Conservation (phyloP, 2,329 filamentous ascomycete species). For the Xylaria hypoxylon region DNA sequence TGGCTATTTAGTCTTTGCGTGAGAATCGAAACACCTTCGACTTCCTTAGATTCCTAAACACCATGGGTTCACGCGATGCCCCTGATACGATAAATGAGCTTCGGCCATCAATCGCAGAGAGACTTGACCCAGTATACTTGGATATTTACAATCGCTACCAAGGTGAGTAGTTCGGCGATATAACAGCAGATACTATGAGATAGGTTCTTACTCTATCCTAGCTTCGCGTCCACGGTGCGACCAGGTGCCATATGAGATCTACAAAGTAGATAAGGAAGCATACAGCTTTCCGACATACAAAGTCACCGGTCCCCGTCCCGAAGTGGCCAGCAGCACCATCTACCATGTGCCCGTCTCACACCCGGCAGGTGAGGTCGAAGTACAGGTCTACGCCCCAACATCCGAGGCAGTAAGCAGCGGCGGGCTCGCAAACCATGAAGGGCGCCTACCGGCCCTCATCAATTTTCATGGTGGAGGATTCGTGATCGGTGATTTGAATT, state of each 20-base stretch:
- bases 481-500: constrained; percentile 62
- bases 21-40: neutral
- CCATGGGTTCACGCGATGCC: constrained; percentile 43
- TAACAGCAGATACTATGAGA: neutral
- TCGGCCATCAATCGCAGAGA: constrained; percentile 59
- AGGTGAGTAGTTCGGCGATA: constrained; percentile 44
- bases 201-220: constrained; percentile 43
- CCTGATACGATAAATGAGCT: constrained; percentile 57
- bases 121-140: constrained; percentile 60
- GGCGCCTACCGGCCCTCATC: constrained; percentile 61
- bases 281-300: constrained; percentile 45
- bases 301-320: constrained; percentile 38
- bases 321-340: constrained; percentile 44
- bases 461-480: constrained; percentile 64
- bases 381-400: constrained; percentile 60
- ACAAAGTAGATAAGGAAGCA: constrained; percentile 42
- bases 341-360: constrained; percentile 43
- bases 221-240: constrained; percentile 45
- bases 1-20: neutral
- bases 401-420: constrained; percentile 44
- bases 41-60: constrained; percentile 7
- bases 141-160: constrained; percentile 58
- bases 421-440: constrained; percentile 36
- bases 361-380: constrained; percentile 48
- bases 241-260: constrained; percentile 48